Percentiles rank a stretch among this genome's conserved stretches.
Evolutionary conservation across 164 flowering plant species (phyloP).

Genomic region (Malania oleifera): DNA sequence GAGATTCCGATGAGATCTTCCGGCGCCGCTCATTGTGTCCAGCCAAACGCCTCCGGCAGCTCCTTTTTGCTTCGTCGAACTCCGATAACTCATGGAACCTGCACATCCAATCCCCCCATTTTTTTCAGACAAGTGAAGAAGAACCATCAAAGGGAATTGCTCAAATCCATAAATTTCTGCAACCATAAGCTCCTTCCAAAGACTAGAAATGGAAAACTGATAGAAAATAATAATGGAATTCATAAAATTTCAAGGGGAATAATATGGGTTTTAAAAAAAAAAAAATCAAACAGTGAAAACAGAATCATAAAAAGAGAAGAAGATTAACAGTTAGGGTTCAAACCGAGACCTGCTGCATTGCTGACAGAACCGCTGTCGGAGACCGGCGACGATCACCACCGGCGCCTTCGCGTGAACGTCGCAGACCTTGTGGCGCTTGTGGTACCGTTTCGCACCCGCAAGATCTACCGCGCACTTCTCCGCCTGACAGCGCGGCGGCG

Average conservation of each 20-base stretch:
- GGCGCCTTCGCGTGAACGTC: slow-evolving; percentile 73
- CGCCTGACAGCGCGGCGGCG: slow-evolving; percentile 51
- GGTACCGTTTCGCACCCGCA: slow-evolving; percentile 52
- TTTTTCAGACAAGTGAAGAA: no score
- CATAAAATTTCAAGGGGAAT: no score
- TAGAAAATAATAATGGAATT: no score
- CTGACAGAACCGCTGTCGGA: slow-evolving; percentile 79
- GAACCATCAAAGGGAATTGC: no score
- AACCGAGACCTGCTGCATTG: slow-evolving; percentile 82
- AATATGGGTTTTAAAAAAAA: no score
- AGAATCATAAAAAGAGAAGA: no score
- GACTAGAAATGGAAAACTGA: no score
- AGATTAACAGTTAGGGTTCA: no score
- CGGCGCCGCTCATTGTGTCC: slow-evolving; percentile 91
- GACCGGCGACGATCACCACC: slow-evolving; percentile 43
- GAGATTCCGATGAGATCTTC: slow-evolving; percentile 48
- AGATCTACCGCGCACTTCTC: slow-evolving; percentile 63
- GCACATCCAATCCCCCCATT: no score
- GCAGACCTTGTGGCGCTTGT: slow-evolving; percentile 75
- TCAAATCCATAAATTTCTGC: no score
- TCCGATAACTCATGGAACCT: slow-evolving; percentile 88
- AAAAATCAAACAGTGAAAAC: no score
- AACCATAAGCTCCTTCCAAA: no score
- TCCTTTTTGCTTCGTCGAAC: slow-evolving; percentile 78
- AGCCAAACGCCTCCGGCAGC: slow-evolving; percentile 84